These are phyloP conservation scores for Cryptococcus wingfieldii DNA, from an alignment of 1,284 basidiomycete genomes.

Conservation along the genomic window DNA sequence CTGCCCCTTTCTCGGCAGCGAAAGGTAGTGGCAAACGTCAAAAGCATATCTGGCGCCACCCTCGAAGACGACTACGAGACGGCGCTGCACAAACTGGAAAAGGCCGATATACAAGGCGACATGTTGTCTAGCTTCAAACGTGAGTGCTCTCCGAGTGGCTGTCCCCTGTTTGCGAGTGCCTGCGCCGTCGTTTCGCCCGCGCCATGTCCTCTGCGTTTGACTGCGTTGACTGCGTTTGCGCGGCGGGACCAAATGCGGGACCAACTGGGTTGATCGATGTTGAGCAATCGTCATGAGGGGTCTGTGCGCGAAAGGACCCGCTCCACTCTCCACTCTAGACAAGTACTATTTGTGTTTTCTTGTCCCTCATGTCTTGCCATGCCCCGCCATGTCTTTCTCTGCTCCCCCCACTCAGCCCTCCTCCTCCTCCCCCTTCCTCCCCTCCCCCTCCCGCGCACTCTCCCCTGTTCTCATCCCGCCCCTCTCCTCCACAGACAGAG, in stretches of 20 bases:
- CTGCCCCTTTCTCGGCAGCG: background rate
- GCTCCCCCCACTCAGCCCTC: background rate
- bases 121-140: slow-evolving; percentile 48
- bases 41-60: background rate
- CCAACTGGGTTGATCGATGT: background rate
- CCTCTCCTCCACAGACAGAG: background rate
- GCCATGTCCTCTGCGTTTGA: background rate
- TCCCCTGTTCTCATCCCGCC: slow-evolving; percentile 16
- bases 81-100: slow-evolving; percentile 28
- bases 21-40: background rate
- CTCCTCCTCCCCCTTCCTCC: slow-evolving; percentile 15
- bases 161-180: background rate
- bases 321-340: no score
- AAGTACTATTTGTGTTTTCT: no score
- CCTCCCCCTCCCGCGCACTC: slow-evolving; percentile 13
- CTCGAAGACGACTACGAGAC: slow-evolving; percentile 17
- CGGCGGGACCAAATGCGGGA: background rate
- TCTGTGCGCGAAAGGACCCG: no score
- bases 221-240: no score
- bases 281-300: no score
- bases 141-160: no score
- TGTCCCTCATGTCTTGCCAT: no score
- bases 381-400: slow-evolving; percentile 16
- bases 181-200: background rate
- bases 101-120: slow-evolving; percentile 30